Evolutionary conservation across 192 early-diverging fungal species (phyloP), one percentile per base, ranked within the genome.

Genomic region (Chytriomyces hyalinus): DNA sequence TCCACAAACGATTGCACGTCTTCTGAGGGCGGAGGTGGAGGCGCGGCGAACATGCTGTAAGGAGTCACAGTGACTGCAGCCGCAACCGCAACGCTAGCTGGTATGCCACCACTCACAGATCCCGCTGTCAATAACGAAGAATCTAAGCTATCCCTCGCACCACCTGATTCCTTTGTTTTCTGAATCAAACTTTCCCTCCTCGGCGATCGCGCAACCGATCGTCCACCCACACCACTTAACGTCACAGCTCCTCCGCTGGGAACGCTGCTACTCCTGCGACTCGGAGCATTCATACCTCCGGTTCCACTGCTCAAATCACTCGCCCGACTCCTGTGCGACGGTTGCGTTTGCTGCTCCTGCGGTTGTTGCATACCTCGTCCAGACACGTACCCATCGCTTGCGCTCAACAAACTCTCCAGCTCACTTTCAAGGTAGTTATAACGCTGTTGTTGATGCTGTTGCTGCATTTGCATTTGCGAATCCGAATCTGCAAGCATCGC

Each of bases 381-480:
- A 20, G 15, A 20, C 53, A 57, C 53, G 4, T 13, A 20, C 15
- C 53, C 20, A n/a, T 13, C 13, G 13, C 15, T 20, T 3, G 53
- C 53, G 53, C 53, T 57, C 15, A 71, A 6, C 13, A 71, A 22
- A 44, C 69, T 71, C 22, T 71, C 69, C 20, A 71, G 69, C 53
- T 71, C 69, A 28, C 20, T 28, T 44, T 71, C 69, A 48, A 71
- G 50, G 57, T 71, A 22, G 6, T 71, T 10, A 44, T 71, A 71
- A 9, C 69, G 69, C 53, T 68, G 36, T 36, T 36, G 36, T 36
- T 36, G 36, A 36, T 36, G 36, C 36, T 36, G 36, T 36, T 36
- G 36, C 36, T 36, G 36, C 36, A 36, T 36, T 36, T 36, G 36
- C 36, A 36, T 36, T 36, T 36, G 36, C 36, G 36, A 36, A 36